Evolutionary conservation across 768 basidiomycete genomes (phyloP).

Genomic region (Suillus subluteus): DNA sequence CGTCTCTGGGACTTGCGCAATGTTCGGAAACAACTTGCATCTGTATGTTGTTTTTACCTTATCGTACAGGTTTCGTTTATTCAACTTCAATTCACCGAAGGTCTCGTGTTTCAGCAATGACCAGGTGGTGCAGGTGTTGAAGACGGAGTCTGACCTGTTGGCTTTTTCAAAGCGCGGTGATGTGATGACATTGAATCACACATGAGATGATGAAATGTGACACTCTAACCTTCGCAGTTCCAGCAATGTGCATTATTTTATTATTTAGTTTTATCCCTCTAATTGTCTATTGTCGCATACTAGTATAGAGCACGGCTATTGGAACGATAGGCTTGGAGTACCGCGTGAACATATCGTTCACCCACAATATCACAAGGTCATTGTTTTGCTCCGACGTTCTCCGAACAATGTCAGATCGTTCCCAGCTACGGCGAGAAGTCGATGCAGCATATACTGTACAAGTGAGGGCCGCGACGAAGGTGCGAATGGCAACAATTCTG

Average conservation of each 20-base stretch:
- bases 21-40: constrained; percentile 24
- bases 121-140: constrained; percentile 44
- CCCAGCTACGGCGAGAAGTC: constrained; percentile 54
- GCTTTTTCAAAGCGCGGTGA: constrained; percentile 42
- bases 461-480: constrained; percentile 58
- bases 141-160: constrained; percentile 36
- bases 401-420: constrained; percentile 34
- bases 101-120: constrained; percentile 34
- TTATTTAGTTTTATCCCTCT: neutral
- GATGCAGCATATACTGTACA: constrained; percentile 64
- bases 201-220: neutral
- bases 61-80: neutral
- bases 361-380: neutral
- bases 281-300: too few species aligned
- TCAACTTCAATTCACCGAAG: constrained; percentile 25
- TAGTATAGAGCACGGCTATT: neutral
- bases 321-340: neutral
- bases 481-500: constrained; percentile 33
- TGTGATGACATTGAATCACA: constrained; percentile 1
- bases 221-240: neutral
- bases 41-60: constrained; percentile 22
- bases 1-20: constrained; percentile 55
- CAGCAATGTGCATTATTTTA: neutral
- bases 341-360: neutral
- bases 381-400: neutral